Percentiles rank a stretch among this genome's conserved stretches.
Conservation (phyloP, 257 asterid species). For the Datura wrightii region DNA sequence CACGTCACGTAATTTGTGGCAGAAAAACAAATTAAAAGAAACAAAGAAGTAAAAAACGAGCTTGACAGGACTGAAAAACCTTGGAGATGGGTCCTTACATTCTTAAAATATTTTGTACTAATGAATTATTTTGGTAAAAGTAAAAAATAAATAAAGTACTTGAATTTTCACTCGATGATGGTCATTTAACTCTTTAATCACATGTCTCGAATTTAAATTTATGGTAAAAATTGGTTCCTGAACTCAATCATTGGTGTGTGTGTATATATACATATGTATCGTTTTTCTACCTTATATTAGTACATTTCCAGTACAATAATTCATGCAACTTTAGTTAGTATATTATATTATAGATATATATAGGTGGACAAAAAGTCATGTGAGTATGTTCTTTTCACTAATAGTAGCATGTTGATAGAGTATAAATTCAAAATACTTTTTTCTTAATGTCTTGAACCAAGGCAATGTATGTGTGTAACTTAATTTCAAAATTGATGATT, state of each 20-base stretch:
- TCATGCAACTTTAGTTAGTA: background rate
- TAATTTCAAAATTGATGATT: too few relatives aligned
- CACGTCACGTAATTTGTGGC: background rate
- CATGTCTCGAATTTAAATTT: background rate
- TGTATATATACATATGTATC: background rate
- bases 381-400: background rate
- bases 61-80: background rate
- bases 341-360: too few relatives aligned
- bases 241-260: too few relatives aligned
- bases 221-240: too few relatives aligned
- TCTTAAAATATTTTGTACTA: background rate
- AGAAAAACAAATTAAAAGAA: background rate
- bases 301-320: background rate
- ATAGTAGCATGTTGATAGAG: background rate
- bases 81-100: background rate
- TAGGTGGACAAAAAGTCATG: conserved; percentile 6
- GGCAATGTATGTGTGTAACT: too few relatives aligned
- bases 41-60: background rate
- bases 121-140: background rate
- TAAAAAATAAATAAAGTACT: background rate
- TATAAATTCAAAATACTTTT: background rate
- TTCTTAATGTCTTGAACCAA: too few relatives aligned
- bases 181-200: background rate
- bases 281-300: background rate
- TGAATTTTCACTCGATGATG: background rate